Evolutionary conservation across 306 rosid genomes (phyloP), one percentile per base, ranked within the genome.

Genomic region (Fragaria vesca): DNA sequence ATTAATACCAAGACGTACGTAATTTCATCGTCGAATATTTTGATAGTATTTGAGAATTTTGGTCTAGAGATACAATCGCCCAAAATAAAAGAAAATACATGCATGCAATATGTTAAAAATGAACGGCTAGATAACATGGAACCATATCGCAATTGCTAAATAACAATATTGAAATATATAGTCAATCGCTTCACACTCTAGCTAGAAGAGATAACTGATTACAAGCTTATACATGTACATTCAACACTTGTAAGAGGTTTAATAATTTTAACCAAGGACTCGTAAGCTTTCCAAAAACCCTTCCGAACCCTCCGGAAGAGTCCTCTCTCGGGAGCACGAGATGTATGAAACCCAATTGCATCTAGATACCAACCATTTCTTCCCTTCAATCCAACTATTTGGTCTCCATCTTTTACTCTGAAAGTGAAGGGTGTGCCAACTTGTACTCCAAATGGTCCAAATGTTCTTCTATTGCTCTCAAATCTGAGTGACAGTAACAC

Each of bases 321-420:
- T 4, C 75, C 63, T n/a, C 40, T n/a, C 20, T 89, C 16, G 51
- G 38, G 85, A 69, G 54, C 42, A 62, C 12, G 71, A 13, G 85
- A 75, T 57, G 86, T 46, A 61, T 66, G 77, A 66, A 90, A 84
- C n/a, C 85, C 90, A 73, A 86, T 65, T 20, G 89, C 80, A 71
- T 90, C 91, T 42, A 92, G 45, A 73, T 72, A 86, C 86, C 82
- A 80, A 52, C 86, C 90, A 58, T 80, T 1, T 72, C 78, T 51
- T 12, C 97, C 97, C 58, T 78, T 85, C 32, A 92, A 75, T 0
- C 95, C 93, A 15, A 88, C 93, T 51, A 90, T 88, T 20, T 61
- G 61, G 4, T 86, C 89, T 70, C 91, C 93, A 3, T 88, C 66
- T 61, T 12, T 84, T 24, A 84, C 72, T 6, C 24, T 32, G 24